Evolutionary conservation across 148 eudicot species (phyloP), one percentile per base, ranked within the genome.

Genomic region (Rhododendron henanense): DNA sequence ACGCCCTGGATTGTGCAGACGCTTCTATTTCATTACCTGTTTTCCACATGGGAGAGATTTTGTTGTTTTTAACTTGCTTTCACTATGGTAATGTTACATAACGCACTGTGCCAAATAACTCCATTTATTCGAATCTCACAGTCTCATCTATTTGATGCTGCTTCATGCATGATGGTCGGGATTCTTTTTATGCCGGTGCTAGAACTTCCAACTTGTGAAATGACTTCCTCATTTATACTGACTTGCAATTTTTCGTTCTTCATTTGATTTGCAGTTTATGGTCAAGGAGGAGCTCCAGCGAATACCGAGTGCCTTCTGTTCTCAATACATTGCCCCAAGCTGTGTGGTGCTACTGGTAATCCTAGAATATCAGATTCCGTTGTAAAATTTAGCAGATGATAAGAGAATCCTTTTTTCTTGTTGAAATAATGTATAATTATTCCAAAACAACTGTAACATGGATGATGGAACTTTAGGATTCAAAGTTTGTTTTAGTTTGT

Each of bases 221-320:
- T n/a, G 48, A 44, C 77, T 21, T 65, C 21, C 10, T 82, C 28
- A 71, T 44, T 16, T 5, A 28, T 33, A 23, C 50, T 51, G 45
- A 18, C 23, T 84, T 16, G 63, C 61, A 71, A 77, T n/a, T 71
- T 80, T 81, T 18, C 73, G n/a, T 84, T 75, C 35, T 84, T 74
- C 86, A 50, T 79, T 75, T 75, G 81, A 35, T 84, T 25, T 73
- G 10, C 35, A 48, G 77, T 67, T 73, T 35, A 84, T 51, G 86
- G 50, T 69, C 6, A 37, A 53, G 69, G 39, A 53, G 16, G 48
- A 73, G 86, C 69, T 84, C 55, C 80, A 11, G 47, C 23, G 48
- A 53, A 65, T 11, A 59, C 8, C 9, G 63, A 8, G 21, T 13
- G 37, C 35, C 15, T 47, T 45, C 13, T 39, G 57, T 44, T 51